These are phyloP conservation scores for Aspergillus baeticus DNA, from an alignment of 495 filamentous ascomycete genomes.

Conservation along the genomic window DNA sequence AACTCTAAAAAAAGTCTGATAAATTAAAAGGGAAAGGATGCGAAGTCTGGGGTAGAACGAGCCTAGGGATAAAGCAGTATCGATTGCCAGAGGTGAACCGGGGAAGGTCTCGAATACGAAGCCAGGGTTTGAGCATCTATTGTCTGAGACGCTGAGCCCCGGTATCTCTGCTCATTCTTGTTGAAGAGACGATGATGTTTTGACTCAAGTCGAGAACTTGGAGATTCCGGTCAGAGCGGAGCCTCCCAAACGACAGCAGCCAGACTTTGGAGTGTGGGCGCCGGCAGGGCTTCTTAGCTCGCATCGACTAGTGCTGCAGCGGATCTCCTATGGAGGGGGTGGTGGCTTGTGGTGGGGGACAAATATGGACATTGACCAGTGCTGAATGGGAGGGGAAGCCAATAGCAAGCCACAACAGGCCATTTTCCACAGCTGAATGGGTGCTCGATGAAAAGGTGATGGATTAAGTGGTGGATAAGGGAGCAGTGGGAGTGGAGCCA, in stretches of 20 bases:
- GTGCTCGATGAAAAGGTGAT: constrained; percentile 3
- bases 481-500: constrained; percentile 23
- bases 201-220: constrained; percentile 4
- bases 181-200: neutral
- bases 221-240: constrained; percentile 18
- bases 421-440: neutral
- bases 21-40: constrained; percentile 5
- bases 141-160: neutral
- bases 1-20: neutral
- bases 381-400: neutral
- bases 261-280: constrained; percentile 5
- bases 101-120: neutral
- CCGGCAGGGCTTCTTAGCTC: constrained; percentile 13
- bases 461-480: constrained; percentile 12
- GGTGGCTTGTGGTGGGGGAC: constrained; percentile 5
- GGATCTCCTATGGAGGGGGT: constrained; percentile 16
- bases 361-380: constrained; percentile 1
- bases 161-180: too few species aligned
- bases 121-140: neutral
- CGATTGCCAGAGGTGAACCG: neutral
- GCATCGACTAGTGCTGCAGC: constrained; percentile 11
- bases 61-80: neutral
- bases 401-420: neutral
- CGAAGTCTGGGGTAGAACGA: constrained; percentile 12
- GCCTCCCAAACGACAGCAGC: constrained; percentile 17